A percentile compares a stretch with the other conserved stretches of the same genome.
phyloP scores from a whole-genome alignment of 257 asterid genomes.

The Przewalskia tangutica region DNA sequence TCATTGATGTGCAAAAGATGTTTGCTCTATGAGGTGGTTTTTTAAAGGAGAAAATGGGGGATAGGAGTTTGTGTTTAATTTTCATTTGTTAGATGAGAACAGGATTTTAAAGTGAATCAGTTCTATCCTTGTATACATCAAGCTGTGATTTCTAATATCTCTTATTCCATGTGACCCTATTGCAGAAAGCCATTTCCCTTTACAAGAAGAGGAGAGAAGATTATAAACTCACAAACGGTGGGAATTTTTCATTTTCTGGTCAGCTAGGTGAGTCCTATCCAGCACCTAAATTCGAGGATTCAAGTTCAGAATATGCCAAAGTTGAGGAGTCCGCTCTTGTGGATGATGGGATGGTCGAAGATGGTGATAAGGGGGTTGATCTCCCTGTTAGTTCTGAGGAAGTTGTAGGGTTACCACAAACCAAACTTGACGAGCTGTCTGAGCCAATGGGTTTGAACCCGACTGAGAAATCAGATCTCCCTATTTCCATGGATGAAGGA shows the following conservation, averaged over 20 bases:
- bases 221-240: constrained; percentile 15
- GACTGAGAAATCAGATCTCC: constrained; percentile 21
- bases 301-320: constrained; percentile 8
- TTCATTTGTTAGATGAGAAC: not conserved
- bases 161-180: constrained; percentile 1
- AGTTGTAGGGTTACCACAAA: constrained; percentile 14
- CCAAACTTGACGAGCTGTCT: constrained; percentile 11
- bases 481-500: constrained; percentile 5
- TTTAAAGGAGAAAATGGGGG: not conserved
- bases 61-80: not conserved
- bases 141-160: not conserved
- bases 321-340: constrained; percentile 23
- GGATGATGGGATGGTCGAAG: constrained; percentile 13
- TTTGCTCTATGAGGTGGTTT: not conserved
- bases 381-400: constrained; percentile 16
- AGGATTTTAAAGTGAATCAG: not conserved
- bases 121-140: not conserved
- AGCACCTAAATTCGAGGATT: constrained; percentile 20
- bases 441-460: constrained; percentile 14
- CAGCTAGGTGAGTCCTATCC: constrained; percentile 9
- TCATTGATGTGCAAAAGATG: not conserved
- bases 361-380: constrained; percentile 11
- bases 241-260: constrained; percentile 12
- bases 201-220: constrained; percentile 52
- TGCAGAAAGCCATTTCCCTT: constrained; percentile 79